phyloP scores from a whole-genome alignment of 2,329 filamentous ascomycete species.

The Fusarium azukiicola region DNA sequence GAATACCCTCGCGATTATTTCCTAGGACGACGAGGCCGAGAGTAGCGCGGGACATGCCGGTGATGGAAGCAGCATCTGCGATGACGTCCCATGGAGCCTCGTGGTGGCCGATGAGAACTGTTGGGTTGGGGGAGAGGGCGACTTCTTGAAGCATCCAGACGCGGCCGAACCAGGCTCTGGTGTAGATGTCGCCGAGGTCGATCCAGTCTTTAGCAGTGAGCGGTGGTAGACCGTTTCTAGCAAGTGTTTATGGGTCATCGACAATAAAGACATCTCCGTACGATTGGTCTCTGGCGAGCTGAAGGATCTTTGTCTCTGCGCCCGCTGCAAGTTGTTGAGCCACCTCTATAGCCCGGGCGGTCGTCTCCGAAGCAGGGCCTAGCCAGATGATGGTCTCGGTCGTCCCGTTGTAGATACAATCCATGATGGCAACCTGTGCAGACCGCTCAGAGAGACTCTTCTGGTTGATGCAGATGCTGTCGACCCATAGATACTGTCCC shows the following conservation, averaged over 20 bases:
- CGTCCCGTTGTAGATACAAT: constrained; percentile 45
- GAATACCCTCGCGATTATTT: neutral
- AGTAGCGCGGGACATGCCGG: constrained; percentile 41
- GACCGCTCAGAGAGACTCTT: constrained; percentile 39
- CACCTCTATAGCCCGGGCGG: constrained; percentile 33
- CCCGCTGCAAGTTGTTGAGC: constrained; percentile 26
- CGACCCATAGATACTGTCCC: constrained; percentile 48
- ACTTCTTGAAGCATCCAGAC: constrained; percentile 57
- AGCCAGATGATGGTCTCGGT: constrained; percentile 50
- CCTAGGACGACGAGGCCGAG: constrained; percentile 36
- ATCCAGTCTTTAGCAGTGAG: constrained; percentile 41
- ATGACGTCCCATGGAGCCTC: constrained; percentile 43
- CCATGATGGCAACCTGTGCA: constrained; percentile 50
- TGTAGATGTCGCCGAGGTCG: constrained; percentile 41
- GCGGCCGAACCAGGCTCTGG: constrained; percentile 53
- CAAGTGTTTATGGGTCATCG: constrained; percentile 36
- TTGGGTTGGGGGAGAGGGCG: constrained; percentile 45
- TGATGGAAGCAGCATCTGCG: constrained; percentile 39
- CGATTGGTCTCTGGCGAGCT: constrained; percentile 35
- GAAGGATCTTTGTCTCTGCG: constrained; percentile 42
- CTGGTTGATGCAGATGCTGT: constrained; percentile 54
- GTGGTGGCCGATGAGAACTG: constrained; percentile 48
- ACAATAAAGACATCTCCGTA: constrained; percentile 44
- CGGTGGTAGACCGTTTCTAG: constrained; percentile 44
- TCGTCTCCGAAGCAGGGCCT: constrained; percentile 34